Conservation (phyloP, 2,329 filamentous ascomycete species). For the Penicillium aurantiogriseum region DNA sequence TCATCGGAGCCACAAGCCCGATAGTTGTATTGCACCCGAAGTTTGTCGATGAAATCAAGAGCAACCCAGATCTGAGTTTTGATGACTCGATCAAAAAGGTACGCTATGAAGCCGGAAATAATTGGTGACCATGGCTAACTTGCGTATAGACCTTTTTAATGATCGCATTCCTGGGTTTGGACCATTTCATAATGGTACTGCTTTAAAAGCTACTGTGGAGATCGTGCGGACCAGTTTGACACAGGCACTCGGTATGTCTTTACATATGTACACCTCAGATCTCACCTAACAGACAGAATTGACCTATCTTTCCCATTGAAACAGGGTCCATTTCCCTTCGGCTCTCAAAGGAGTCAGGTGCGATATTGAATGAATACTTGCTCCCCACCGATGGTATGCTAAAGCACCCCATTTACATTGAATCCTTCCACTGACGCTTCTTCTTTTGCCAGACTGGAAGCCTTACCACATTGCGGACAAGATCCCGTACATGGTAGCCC, state of each 20-base stretch:
- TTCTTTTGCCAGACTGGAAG: slow-evolving; percentile 50
- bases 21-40: slow-evolving; percentile 33
- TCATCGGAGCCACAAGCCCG: slow-evolving; percentile 23
- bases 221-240: slow-evolving; percentile 33
- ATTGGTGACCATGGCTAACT: slow-evolving; percentile 3
- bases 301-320: neutral
- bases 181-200: slow-evolving; percentile 22
- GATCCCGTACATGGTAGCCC: slow-evolving; percentile 52
- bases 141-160: slow-evolving; percentile 28
- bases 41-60: slow-evolving; percentile 36
- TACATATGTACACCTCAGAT: no score
- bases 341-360: slow-evolving; percentile 29
- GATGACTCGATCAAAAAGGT: slow-evolving; percentile 26
- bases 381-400: slow-evolving; percentile 26
- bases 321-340: slow-evolving; percentile 27
- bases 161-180: slow-evolving; percentile 33
- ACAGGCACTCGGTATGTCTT: slow-evolving; percentile 28
- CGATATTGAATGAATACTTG: slow-evolving; percentile 24
- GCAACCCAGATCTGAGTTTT: slow-evolving; percentile 31
- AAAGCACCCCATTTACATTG: neutral
- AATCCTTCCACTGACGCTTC: slow-evolving; percentile 6
- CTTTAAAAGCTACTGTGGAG: slow-evolving; percentile 18
- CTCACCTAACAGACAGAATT: neutral
- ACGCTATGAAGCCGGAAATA: neutral
- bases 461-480: slow-evolving; percentile 54